Conservation (phyloP, 768 basidiomycete genomes). For the Tylopilus plumbeoviolaceoides region DNA sequence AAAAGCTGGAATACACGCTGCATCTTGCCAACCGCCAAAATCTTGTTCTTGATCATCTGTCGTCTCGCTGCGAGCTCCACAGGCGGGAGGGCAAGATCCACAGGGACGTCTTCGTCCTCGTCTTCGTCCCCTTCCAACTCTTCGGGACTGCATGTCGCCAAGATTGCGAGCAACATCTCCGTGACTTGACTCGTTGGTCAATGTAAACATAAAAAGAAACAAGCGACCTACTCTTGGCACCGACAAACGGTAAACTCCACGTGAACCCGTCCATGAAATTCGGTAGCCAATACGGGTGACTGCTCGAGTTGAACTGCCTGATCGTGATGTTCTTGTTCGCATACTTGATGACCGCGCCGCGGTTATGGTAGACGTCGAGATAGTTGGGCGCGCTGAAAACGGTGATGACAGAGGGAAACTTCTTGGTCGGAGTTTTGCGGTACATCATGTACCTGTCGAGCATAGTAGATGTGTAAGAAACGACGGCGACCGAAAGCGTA, state of each 20-base stretch:
- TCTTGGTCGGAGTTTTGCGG: conserved; percentile 89
- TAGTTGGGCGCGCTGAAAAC: conserved; percentile 98
- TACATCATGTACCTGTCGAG: conserved; percentile 80
- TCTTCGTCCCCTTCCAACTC: conserved; percentile 65
- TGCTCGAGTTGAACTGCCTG: conserved; percentile 74
- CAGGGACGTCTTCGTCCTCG: conserved; percentile 25
- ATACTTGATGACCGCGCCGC: conserved; percentile 95
- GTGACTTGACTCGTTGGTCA: conserved; percentile 49
- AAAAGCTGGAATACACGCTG: conserved; percentile 85
- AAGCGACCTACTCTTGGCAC: conserved; percentile 83
- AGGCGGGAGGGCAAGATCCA: conserved; percentile 32
- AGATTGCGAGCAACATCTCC: conserved; percentile 94
- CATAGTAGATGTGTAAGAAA: not conserved
- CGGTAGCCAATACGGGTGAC: conserved; percentile 93
- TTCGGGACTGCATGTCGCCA: conserved; percentile 91
- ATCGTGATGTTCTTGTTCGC: conserved; percentile 97
- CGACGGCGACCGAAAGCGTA: conserved; percentile 31
- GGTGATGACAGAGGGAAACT: conserved; percentile 96
- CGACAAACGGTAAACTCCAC: conserved; percentile 97
- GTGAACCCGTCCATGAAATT: conserved; percentile 99
- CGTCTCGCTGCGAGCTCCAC: conserved; percentile 50
- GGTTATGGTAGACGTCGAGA: conserved; percentile 95
- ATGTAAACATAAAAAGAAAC: not conserved
- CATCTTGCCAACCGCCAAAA: conserved; percentile 88
- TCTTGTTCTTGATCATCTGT: conserved; percentile 89